Conservation (phyloP, 148 eudicot genomes). For the Polygonum maritimum region DNA sequence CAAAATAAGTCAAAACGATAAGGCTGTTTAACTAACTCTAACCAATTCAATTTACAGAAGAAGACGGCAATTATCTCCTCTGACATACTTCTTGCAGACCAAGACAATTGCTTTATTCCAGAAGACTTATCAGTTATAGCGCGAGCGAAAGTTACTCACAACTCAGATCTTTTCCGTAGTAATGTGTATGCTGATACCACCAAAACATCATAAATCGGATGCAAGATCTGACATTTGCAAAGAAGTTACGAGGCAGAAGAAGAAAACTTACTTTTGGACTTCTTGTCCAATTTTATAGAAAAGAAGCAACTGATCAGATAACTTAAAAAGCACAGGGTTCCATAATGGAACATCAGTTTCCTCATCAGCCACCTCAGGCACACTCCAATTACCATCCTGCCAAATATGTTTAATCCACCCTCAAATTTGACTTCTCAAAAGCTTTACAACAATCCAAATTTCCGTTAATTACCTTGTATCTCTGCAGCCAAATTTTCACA, state of each 20-base stretch:
- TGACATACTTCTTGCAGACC: neutral
- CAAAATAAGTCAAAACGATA: neutral
- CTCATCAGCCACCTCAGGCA: constrained; percentile 67
- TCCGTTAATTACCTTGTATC: constrained; percentile 40
- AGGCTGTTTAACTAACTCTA: neutral
- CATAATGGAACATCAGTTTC: constrained; percentile 73
- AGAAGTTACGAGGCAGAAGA: neutral
- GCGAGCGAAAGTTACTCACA: neutral
- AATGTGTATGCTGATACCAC: neutral
- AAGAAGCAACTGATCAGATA: constrained; percentile 61
- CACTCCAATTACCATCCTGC: constrained; percentile 77
- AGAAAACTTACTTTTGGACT: constrained; percentile 63
- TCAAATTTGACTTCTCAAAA: neutral
- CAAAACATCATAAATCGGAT: neutral
- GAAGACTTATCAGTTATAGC: neutral
- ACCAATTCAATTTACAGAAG: neutral
- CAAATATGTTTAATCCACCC: constrained; percentile 9
- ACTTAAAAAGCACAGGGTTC: constrained; percentile 88
- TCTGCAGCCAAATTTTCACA: constrained; percentile 92
- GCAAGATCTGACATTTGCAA: neutral
- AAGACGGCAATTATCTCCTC: neutral
- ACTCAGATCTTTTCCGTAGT: neutral
- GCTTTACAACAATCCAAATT: neutral
- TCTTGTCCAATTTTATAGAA: constrained; percentile 80
- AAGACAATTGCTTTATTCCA: neutral